Evolutionary conservation across 1,139 yeast genomes (phyloP), one percentile per base, ranked within the genome.

Genomic region (Groenewaldozyma auringiensis): DNA sequence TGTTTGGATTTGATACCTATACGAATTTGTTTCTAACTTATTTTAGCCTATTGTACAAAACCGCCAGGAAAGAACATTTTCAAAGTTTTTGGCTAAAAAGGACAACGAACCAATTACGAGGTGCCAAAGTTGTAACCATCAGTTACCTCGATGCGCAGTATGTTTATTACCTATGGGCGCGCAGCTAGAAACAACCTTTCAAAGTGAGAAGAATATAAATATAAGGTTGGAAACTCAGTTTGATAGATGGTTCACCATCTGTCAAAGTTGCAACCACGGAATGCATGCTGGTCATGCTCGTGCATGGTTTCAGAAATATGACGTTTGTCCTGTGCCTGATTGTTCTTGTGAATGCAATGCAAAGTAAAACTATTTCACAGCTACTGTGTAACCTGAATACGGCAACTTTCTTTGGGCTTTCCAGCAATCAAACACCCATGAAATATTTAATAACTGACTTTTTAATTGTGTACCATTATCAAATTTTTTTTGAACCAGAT

Each of bases 221-320:
- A 33, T 37, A 17, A 46, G 48, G 4, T 55, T 53, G 27, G 50
- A 52, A 25, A 47, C 50, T 4, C 56, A 57, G 41, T 57, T 63
- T 21, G 68, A 63, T 32, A 53, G 58, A 14, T 66, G 95, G 95
- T 88, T 92, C 54, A 85, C 94, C 53, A 87, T 87, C 64, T 92
- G 98, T 60, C 68, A 92, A 52, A 78, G 82, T 22, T 92, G 97
- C 62, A 86, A 83, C 60, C 97, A 92, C 59, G 96, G 96, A 1
- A 80, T 83, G 74, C 98, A 92, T 66, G 89, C 95, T 0, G 87
- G 83, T 14, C 97, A 92, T 63, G 96, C 97, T 0, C 88, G 84
- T 54, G 95, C 87, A 59, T 92, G 97, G 97, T 92, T 92, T 60
- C 75, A 82, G 17, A 82, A 81, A 61, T 95, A 89, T 57, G 78